Conservation (phyloP, 2,329 filamentous ascomycete species). For the Alternaria metachromatica region DNA sequence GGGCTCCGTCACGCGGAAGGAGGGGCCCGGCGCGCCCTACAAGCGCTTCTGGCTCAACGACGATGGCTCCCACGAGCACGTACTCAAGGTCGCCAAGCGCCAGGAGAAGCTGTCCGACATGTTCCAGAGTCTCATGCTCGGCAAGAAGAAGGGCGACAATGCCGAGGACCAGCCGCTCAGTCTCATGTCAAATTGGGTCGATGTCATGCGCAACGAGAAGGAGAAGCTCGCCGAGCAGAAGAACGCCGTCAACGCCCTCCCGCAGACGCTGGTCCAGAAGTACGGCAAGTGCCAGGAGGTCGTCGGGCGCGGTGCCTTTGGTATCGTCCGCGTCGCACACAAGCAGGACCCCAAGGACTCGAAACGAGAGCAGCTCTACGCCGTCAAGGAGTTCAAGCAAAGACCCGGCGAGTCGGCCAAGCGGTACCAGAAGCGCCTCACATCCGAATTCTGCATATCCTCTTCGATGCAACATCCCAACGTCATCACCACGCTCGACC, state of each 20-base stretch:
- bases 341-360: conserved; percentile 84
- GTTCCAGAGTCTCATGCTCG: conserved; percentile 81
- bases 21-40: conserved; percentile 32
- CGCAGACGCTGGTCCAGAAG: conserved; percentile 86
- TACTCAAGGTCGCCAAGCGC: conserved; percentile 85
- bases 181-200: conserved; percentile 94
- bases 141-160: conserved; percentile 77
- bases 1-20: conserved; percentile 42
- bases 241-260: conserved; percentile 76
- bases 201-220: conserved; percentile 87
- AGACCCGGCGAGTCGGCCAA: conserved; percentile 93
- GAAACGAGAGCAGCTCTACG: conserved; percentile 85
- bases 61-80: conserved; percentile 81
- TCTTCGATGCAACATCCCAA: conserved; percentile 96
- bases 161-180: conserved; percentile 82
- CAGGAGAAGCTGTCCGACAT: conserved; percentile 96
- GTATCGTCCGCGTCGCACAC: conserved; percentile 96
- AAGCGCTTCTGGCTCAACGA: conserved; percentile 64
- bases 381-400: conserved; percentile 97
- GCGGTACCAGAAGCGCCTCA: conserved; percentile 97
- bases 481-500: conserved; percentile 95
- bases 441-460: conserved; percentile 97
- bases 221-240: conserved; percentile 76
- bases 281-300: conserved; percentile 99
- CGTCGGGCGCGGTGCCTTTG: conserved; percentile 93